These are phyloP conservation scores for Microbotryomycetes sp. DNA, from an alignment of 1,284 basidiomycete genomes.

Conservation along the genomic window DNA sequence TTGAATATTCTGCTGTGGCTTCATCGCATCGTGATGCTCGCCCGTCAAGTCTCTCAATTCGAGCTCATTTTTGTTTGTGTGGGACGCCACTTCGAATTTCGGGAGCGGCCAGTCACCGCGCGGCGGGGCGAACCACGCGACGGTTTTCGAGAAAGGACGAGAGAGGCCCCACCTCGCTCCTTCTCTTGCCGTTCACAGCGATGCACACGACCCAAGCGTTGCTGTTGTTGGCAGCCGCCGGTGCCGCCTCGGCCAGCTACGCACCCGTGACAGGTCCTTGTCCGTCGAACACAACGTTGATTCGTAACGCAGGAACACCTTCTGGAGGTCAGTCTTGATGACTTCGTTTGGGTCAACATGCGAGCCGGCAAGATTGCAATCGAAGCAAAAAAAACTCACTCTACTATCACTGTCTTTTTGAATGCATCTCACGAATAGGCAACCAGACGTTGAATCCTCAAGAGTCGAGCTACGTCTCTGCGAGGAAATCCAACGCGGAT, in stretches of 20 bases:
- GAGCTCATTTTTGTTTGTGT: too few species aligned
- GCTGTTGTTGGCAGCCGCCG: not conserved
- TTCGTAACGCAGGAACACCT: not conserved
- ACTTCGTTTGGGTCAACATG: not conserved
- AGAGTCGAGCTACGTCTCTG: not conserved
- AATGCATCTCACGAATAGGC: not conserved
- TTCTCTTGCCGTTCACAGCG: not conserved
- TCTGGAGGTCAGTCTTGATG: not conserved
- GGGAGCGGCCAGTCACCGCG: too few species aligned
- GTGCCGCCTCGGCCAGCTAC: not conserved
- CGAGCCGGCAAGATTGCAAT: too few species aligned
- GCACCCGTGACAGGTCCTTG: not conserved
- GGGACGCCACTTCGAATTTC: too few species aligned
- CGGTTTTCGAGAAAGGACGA: too few species aligned
- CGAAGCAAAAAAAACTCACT: too few species aligned
- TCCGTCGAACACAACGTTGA: not conserved
- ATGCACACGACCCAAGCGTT: not conserved
- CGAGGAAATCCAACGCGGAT: not conserved
- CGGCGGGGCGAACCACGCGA: not conserved
- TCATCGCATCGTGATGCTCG: too few species aligned
- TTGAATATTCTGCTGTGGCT: too few species aligned
- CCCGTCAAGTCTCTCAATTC: too few species aligned
- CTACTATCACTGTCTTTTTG: too few species aligned
- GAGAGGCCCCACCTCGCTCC: too few species aligned
- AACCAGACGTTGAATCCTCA: constrained; percentile 2